Evolutionary conservation across 768 basidiomycete genomes (phyloP), one percentile per base, ranked within the genome.

Genomic region (Nidularia sp.): DNA sequence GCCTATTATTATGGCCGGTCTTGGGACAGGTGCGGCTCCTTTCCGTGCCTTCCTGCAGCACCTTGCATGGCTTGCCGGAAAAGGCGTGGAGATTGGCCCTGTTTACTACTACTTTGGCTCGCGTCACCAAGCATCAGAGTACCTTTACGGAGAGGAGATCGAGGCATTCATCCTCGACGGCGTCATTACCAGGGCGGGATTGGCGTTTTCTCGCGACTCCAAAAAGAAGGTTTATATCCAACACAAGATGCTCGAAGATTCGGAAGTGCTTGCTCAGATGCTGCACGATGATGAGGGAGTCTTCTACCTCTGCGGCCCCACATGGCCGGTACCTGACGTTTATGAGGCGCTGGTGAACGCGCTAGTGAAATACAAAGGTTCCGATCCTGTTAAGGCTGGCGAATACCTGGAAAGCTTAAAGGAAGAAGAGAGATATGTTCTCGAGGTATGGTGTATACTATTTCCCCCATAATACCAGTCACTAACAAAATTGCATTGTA

Each of bases 11-110:
- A 94, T 99, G 92, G 93, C 96, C 34, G 97, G 97, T 57, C 85
- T 99, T 32, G 97, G 97, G 47, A 99, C 97, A 3, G 97, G 96
- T 51, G 97, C 94, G 6, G 97, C 97, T 8, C 97, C 97, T 22
- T 99, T 99, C 89, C 92, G 97, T 53, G 97, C 97, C 5, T 99
- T 98, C 81, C 84, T 98, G 55, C 97, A 99, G 67, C 86, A 99
- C 69, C 86, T 96, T 52, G 93, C 93, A 5, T 84, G 78, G 80
- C 86, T 94, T 52, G 76, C 80, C 32, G 69, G 83, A 32, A 85
- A 90, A 64, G 87, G 88, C 29, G 73, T 86, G 57, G 77, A 88
- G 48, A 83, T 97, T 53, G 97, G 97, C 0, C 96, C 96, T 2
- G 81, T 93, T 7, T 87, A 98, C 66, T 98, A 99, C 76, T 99